phyloP scores from a whole-genome alignment of 768 basidiomycete genomes.

The Holtermanniella nyarrowii region DNA sequence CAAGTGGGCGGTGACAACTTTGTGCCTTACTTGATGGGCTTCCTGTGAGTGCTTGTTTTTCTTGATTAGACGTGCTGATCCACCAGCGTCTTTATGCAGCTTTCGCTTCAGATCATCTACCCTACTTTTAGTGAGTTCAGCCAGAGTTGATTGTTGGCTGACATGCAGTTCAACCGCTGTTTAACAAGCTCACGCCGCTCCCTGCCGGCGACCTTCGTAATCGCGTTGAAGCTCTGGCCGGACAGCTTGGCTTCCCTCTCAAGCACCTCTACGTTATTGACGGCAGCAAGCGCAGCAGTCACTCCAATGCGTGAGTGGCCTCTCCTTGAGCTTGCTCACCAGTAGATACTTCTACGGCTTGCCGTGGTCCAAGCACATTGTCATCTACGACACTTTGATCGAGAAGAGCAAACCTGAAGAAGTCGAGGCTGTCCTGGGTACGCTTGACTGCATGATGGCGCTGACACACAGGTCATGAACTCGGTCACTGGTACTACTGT shows the following conservation, averaged over 20 bases:
- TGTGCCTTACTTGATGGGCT: slow-evolving; percentile 85
- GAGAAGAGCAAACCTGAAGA: slow-evolving; percentile 80
- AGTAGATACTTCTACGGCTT: slow-evolving; percentile 88
- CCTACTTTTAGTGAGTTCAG: slow-evolving; percentile 32
- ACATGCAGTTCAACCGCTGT: slow-evolving; percentile 64
- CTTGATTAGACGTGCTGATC: not conserved
- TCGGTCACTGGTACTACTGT: slow-evolving; percentile 87
- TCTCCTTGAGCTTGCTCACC: not conserved
- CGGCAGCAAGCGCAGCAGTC: slow-evolving; percentile 87
- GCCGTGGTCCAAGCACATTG: slow-evolving; percentile 59
- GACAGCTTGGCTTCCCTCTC: slow-evolving; percentile 79
- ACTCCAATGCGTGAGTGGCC: slow-evolving; percentile 60
- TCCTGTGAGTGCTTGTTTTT: slow-evolving; percentile 55
- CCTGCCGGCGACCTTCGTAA: slow-evolving; percentile 62
- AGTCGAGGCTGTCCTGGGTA: slow-evolving; percentile 85
- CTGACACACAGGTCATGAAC: slow-evolving; percentile 63
- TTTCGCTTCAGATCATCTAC: slow-evolving; percentile 54
- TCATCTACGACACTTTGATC: slow-evolving; percentile 95
- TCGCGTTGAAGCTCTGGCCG: slow-evolving; percentile 66
- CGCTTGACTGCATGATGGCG: slow-evolving; percentile 25
- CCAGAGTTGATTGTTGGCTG: slow-evolving; percentile 42
- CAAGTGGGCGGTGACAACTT: slow-evolving; percentile 88
- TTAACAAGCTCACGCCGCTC: slow-evolving; percentile 92
- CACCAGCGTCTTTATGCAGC: slow-evolving; percentile 63
- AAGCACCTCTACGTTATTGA: slow-evolving; percentile 95